phyloP scores from a whole-genome alignment of 768 basidiomycete species.

The Mycena pura region DNA sequence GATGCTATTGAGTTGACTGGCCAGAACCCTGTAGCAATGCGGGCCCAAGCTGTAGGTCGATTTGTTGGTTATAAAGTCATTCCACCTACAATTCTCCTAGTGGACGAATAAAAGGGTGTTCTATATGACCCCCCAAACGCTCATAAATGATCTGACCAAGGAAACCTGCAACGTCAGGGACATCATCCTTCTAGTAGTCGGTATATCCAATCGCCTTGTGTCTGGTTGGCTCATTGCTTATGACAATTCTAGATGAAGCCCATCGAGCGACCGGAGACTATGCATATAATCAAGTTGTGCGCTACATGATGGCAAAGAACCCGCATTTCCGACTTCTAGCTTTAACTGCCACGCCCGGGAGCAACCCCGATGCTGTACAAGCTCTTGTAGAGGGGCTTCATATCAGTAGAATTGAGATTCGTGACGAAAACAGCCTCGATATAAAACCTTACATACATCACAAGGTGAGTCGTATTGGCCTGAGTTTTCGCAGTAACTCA shows the following conservation, averaged over 20 bases:
- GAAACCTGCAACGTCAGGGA: constrained; percentile 79
- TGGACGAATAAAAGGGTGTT: constrained; percentile 87
- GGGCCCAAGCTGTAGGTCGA: constrained; percentile 65
- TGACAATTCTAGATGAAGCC: constrained; percentile 77
- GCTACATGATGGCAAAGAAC: constrained; percentile 92
- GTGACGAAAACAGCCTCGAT: constrained; percentile 90
- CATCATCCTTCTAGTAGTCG: constrained; percentile 88
- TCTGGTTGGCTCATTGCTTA: constrained; percentile 1
- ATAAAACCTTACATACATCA: constrained; percentile 85
- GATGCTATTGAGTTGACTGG: constrained; percentile 92
- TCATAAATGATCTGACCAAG: constrained; percentile 82
- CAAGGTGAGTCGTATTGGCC: constrained; percentile 60
- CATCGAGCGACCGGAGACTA: constrained; percentile 94
- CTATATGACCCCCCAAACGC: constrained; percentile 96
- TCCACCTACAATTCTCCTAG: constrained; percentile 47
- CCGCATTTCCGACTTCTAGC: constrained; percentile 93
- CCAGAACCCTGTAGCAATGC: constrained; percentile 56
- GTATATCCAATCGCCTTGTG: constrained; percentile 45
- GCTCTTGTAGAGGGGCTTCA: constrained; percentile 90
- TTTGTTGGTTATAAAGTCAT: constrained; percentile 12
- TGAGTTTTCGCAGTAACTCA: not conserved
- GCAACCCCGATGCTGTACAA: constrained; percentile 87
- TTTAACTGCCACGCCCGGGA: constrained; percentile 93
- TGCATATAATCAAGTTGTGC: constrained; percentile 88
- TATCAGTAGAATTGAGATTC: constrained; percentile 93